Conservation (phyloP, 495 filamentous ascomycete species). For the Penicillium nucicola region DNA sequence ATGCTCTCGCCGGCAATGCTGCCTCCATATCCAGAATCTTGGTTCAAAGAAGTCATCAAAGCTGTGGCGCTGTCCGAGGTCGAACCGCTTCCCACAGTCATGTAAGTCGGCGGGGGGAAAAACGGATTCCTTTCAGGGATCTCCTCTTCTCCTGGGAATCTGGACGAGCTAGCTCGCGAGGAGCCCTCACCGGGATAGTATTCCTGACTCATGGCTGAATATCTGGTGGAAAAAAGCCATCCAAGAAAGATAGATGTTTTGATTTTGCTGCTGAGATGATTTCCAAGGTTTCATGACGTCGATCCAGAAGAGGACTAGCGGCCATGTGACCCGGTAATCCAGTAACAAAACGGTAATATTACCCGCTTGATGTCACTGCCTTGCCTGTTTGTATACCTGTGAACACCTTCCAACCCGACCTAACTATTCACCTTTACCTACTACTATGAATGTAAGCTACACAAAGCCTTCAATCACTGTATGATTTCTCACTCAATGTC, state of each 20-base stretch:
- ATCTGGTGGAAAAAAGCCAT: conserved; percentile 13
- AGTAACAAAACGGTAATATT: conserved; percentile 8
- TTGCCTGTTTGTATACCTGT: background rate
- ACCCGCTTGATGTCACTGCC: conserved; percentile 8
- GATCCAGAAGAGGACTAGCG: conserved; percentile 20
- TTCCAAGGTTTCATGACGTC: conserved; percentile 21
- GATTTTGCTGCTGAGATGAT: conserved; percentile 18
- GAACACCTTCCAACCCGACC: background rate
- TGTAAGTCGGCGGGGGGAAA: conserved; percentile 59
- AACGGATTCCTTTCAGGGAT: conserved; percentile 26
- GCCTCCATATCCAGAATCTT: conserved; percentile 89
- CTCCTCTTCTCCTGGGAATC: conserved; percentile 28
- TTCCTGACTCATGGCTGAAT: conserved; percentile 68
- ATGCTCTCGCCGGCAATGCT: conserved; percentile 57
- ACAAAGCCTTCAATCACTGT: background rate
- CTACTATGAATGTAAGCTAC: conserved; percentile 60
- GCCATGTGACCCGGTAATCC: conserved; percentile 23
- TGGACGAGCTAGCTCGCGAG: conserved; percentile 37
- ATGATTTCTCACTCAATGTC: conserved; percentile 3
- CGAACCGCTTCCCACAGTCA: conserved; percentile 83
- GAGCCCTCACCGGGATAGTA: conserved; percentile 53
- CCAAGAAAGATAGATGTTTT: conserved; percentile 3
- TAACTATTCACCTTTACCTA: background rate
- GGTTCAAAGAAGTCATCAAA: conserved; percentile 67
- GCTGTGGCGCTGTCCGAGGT: conserved; percentile 70